A percentile compares a stretch with the other conserved stretches of the same genome.
These are phyloP conservation scores for Hypoxylon sp. DNA, from an alignment of 2,329 filamentous ascomycete genomes.

Conservation along the genomic window DNA sequence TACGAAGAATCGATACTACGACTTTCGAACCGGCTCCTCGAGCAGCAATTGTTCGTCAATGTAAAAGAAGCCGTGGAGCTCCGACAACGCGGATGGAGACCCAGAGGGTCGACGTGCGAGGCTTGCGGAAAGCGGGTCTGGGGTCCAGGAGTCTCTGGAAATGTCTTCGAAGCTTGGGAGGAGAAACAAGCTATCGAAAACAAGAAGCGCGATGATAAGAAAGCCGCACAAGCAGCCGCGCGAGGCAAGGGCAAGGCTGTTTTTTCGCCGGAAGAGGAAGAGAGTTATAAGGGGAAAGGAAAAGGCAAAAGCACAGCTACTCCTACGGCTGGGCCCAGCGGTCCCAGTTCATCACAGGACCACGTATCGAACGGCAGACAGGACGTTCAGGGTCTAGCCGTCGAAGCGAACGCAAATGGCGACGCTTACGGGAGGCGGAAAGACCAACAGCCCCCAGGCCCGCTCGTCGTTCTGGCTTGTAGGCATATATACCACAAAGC, in stretches of 20 bases:
- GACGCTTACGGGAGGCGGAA: constrained; percentile 52
- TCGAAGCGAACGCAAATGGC: constrained; percentile 45
- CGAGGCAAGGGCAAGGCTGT: constrained; percentile 55
- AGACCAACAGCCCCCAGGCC: constrained; percentile 68
- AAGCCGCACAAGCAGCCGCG: constrained; percentile 50
- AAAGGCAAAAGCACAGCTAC: constrained; percentile 67
- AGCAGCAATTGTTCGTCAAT: constrained; percentile 88
- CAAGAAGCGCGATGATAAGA: constrained; percentile 60
- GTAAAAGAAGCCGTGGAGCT: constrained; percentile 81
- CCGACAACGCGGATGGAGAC: constrained; percentile 89
- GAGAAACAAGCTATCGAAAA: constrained; percentile 66
- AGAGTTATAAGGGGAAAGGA: constrained; percentile 57
- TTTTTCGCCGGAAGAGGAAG: constrained; percentile 40
- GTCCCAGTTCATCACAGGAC: constrained; percentile 19
- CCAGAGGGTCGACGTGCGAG: constrained; percentile 88
- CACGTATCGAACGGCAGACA: constrained; percentile 49
- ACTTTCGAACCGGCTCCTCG: constrained; percentile 87
- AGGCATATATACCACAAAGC: constrained; percentile 77
- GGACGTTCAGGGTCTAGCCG: constrained; percentile 55
- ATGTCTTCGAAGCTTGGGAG: constrained; percentile 87
- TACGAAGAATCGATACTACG: constrained; percentile 92
- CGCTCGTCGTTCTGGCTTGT: constrained; percentile 76
- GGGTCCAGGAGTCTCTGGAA: constrained; percentile 85
- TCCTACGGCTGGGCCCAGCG: constrained; percentile 47
- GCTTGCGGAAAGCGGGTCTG: constrained; percentile 85